Evolutionary conservation across 2,329 filamentous ascomycete species (phyloP), one percentile per base, ranked within the genome.

Genomic region (Aspergillus hiratsukae): DNA sequence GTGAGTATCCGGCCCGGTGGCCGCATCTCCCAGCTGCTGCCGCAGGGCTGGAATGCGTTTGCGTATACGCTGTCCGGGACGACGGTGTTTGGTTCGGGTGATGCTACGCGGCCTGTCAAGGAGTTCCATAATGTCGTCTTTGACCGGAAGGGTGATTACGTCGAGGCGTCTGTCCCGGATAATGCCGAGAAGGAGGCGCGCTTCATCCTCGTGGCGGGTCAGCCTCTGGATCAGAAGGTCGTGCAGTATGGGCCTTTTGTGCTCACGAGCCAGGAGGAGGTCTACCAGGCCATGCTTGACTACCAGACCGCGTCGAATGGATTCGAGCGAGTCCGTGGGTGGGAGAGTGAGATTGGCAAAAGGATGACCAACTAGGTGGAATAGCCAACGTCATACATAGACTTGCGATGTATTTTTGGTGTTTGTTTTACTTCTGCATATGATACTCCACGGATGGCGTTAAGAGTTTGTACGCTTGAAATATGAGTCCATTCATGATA

Each of bases 121-220:
- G 83, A 89, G 69, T 97, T 86, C 72, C 87, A 97, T 76, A 97
- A 94, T 70, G 89, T 94, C 25, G 90, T 97, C 5, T 96, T 97
- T 69, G 87, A 91, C 66, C 83, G 86, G 61, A 79, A 83, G 28
- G 93, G 93, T 48, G 90, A 96, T 66, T 81, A 84, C 28, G 82
- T 97, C 8, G 81, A 88, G 60, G 85, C 87, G 1, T 82, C 84
- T 51, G 89, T 94, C 10, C 82, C 85, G 3, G 82, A 83, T 11
- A 82, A 80, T 48, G 89, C 88, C 0, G 80, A 82, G 37, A 80
- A 83, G 63, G 76, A 76, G 46, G 72, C 73, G 0, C 71, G 75
- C 40, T 79, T 83, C 56, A 68, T 94, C 48, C 77, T 96, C 35
- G 81, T 94, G 17, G 89, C 90, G 0, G 91, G 91, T 10, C 82